Evolutionary conservation across 176 grass and related monocot genomes (phyloP).

Genomic region (Triticum monococcum): DNA sequence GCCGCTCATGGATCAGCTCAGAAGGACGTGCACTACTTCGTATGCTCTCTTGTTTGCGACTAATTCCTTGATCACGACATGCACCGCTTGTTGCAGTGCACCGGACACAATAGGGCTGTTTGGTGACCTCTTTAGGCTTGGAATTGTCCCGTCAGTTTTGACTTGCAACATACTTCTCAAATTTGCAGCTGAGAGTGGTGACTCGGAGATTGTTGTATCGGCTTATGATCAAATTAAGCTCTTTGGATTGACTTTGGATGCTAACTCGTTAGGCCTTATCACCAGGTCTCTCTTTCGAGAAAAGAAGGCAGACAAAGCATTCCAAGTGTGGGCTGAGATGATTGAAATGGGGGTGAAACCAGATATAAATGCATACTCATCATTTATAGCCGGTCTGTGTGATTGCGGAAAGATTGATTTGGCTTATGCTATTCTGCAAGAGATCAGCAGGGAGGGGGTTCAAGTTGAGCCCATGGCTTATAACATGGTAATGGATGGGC

Average conservation of each 20-base stretch:
- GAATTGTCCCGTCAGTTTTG: slow-evolving; percentile 49
- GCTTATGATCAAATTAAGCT: slow-evolving; percentile 55
- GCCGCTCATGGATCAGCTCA: slow-evolving; percentile 43
- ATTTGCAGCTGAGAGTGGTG: slow-evolving; percentile 31
- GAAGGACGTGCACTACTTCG: neutral
- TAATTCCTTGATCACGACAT: slow-evolving; percentile 60
- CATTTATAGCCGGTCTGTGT: slow-evolving; percentile 55
- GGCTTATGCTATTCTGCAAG: slow-evolving; percentile 49
- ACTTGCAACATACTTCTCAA: slow-evolving; percentile 59
- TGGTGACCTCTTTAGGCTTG: slow-evolving; percentile 38
- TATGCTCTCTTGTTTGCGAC: slow-evolving; percentile 28
- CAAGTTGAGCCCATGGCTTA: slow-evolving; percentile 45
- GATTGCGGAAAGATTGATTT: slow-evolving; percentile 43
- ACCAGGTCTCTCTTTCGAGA: slow-evolving; percentile 55
- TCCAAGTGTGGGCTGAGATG: slow-evolving; percentile 47
- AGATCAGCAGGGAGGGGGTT: slow-evolving; percentile 35
- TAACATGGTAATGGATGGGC: slow-evolving; percentile 71
- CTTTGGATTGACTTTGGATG: slow-evolving; percentile 35
- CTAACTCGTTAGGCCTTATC: slow-evolving; percentile 41
- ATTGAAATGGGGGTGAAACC: slow-evolving; percentile 51
- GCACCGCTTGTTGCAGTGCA: slow-evolving; percentile 17
- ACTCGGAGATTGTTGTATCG: slow-evolving; percentile 27
- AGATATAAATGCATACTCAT: slow-evolving; percentile 42
- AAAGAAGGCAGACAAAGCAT: slow-evolving; percentile 46
- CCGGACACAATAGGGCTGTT: slow-evolving; percentile 40